phyloP scores from a whole-genome alignment of 768 basidiomycete genomes.

The Rhodotorula diobovata region DNA sequence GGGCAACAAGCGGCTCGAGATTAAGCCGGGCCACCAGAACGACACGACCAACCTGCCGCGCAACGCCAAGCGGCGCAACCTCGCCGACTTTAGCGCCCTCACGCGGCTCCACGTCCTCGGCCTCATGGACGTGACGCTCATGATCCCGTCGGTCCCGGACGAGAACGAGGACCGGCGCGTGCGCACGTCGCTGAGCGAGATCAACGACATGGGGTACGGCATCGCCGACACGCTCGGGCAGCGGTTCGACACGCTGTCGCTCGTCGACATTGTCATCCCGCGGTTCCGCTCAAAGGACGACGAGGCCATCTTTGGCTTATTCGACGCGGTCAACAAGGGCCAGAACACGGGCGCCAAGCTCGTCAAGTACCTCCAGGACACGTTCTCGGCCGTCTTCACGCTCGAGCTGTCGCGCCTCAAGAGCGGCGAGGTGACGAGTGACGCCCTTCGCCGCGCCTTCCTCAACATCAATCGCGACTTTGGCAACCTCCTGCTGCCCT shows the following conservation, averaged over 20 bases:
- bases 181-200: conserved; percentile 79
- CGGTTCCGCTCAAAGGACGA: conserved; percentile 70
- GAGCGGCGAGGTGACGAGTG: conserved; percentile 57
- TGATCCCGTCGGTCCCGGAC: conserved; percentile 55
- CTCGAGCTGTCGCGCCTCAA: conserved; percentile 57
- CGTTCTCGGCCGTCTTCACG: conserved; percentile 63
- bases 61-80: conserved; percentile 48
- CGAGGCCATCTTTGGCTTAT: conserved; percentile 93
- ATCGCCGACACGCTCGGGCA: conserved; percentile 84
- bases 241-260: conserved; percentile 67
- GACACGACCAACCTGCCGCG: conserved; percentile 36
- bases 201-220: conserved; percentile 90
- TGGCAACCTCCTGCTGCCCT: conserved; percentile 58
- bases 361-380: conserved; percentile 77
- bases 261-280: conserved; percentile 87
- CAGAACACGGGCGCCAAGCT: conserved; percentile 51
- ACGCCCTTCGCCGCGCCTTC: conserved; percentile 83
- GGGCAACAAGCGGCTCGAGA: conserved; percentile 92
- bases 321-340: conserved; percentile 62
- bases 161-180: conserved; percentile 79
- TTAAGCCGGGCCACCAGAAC: conserved; percentile 65
- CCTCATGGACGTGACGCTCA: conserved; percentile 87
- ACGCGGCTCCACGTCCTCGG: conserved; percentile 79
- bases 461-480: conserved; percentile 75
- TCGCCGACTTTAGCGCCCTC: conserved; percentile 85